Evolutionary conservation across 2,329 filamentous ascomycete species (phyloP), one percentile per base, ranked within the genome.

Genomic region (Aureobasidium namibiae): DNA sequence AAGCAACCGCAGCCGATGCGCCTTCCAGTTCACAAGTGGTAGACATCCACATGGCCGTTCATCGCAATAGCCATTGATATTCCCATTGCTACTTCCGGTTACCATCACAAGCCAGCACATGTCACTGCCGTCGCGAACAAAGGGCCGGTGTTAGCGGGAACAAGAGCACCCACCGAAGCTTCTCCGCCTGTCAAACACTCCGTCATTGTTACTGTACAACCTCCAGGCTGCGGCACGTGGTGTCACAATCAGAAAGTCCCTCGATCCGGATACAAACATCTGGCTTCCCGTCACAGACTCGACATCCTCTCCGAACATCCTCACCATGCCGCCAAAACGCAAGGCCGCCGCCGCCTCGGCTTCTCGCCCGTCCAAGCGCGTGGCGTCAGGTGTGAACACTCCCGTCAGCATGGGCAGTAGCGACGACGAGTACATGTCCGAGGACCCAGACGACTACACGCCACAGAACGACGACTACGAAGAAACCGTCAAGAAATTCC

Each of bases 401-500:
- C 75, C 70, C 65, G 71, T 70, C 65, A 75, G 68, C 72, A 69
- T 61, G 48, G 75, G 71, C 60, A 76, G 80, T 60, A 83, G 81
- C 70, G 78, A 79, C 64, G 81, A 83, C 67, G 82, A 84, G 64
- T 85, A 79, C 24, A 65, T 64, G 34, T 68, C 60, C 31, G 63
- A 67, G 23, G 65, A 67, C 23, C 63, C 61, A 13, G 58, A 64
- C 33, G 64, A 65, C 16, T 42, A 59, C 39, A 63, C 75, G 72
- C 63, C 66, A 76, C 64, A 56, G 14, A n/a, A 39, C n/a, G 41
- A 60, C 18, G 44, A 59, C 21, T 58, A 61, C 34, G 78, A 79
- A 71, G 74, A 75, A 61, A 74, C 80, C 59, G 75, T 81, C 59
- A 74, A 79, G 65, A 80, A 79, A 65, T 81, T 82, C 67, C 79